Conservation (phyloP, 208 protist species). For the Entamoeba dispar region DNA sequence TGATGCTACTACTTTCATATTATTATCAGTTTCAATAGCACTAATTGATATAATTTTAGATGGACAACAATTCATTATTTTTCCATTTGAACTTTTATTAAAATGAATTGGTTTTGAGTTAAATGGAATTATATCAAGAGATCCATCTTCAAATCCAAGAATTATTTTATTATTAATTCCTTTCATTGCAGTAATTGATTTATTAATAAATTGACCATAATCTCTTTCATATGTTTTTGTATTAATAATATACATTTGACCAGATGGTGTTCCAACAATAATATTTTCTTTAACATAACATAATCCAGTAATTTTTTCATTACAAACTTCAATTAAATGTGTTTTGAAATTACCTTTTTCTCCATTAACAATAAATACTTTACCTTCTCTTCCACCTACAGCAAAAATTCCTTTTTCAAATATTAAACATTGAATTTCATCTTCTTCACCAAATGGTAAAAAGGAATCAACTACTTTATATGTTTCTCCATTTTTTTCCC, state of each 20-base stretch:
- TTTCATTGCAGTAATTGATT: background rate
- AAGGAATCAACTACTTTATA: background rate
- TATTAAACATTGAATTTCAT: background rate
- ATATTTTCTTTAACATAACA: background rate
- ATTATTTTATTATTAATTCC: background rate
- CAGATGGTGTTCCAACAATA: background rate
- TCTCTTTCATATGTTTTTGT: background rate
- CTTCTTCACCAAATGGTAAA: background rate
- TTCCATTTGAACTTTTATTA: background rate
- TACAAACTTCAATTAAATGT: background rate
- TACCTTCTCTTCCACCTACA: background rate
- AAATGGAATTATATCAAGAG: background rate
- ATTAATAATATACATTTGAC: background rate
- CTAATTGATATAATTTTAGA: background rate
- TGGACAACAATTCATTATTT: background rate
- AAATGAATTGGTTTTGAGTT: background rate
- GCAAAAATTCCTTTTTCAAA: background rate
- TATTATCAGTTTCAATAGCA: background rate
- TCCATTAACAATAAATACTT: background rate
- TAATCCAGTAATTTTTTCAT: background rate
- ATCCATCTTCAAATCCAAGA: background rate
- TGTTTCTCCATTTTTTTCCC: background rate
- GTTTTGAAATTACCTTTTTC: background rate
- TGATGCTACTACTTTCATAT: background rate
- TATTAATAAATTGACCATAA: background rate